Base-by-base conservation (phyloP, 306 rosid genomes). In the Erythrophleum fordii region DNA sequence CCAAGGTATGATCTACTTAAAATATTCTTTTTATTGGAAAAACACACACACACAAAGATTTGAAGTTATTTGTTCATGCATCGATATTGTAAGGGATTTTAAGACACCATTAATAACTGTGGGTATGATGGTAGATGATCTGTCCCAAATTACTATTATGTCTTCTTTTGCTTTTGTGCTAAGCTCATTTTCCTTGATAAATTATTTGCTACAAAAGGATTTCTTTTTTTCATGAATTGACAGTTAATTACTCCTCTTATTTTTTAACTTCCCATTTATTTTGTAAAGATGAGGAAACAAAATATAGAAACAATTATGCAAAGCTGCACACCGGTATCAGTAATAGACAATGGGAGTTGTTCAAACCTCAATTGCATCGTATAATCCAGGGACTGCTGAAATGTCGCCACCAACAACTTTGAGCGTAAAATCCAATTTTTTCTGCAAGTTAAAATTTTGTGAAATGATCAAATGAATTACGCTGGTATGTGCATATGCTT, bases 391-490 rank as follows among this genome's bases (percentile, higher is more conserved):
- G 73, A 95, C 83, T 65, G 99, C 1, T 81, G 99, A 89, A 79
- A 96, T 89, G 88, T 96, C 97, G 0, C 99, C 98, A 4, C 98
- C 98, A 28, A 96, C 55, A 85, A 93, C 97, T 89, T 93, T 96
- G 61, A 93, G 89, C 2, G 89, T 89, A 74, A 93, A 96, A 75
- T 96, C 98, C 89, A 96, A 80, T 77, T 92, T 88, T 91, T 93
- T 96, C 98, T 95, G 94, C 84, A 88, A 46, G 46, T 56, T 8
- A 71, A 85, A 76, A 78, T 26, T 76, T 75, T 52, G 69, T 53
- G 52, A 66, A 78, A 76, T 48, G 75, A 77, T 70, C 68, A 80
- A 70, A 77, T 45, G 25, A 10, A 77, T 44, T 23, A 28, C 59
- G 42, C 11, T 34, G 22, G 39, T 23, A 58, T 71, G 69, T 72